Base-by-base conservation (phyloP, 768 basidiomycete genomes). In the Panus rudis region DNA sequence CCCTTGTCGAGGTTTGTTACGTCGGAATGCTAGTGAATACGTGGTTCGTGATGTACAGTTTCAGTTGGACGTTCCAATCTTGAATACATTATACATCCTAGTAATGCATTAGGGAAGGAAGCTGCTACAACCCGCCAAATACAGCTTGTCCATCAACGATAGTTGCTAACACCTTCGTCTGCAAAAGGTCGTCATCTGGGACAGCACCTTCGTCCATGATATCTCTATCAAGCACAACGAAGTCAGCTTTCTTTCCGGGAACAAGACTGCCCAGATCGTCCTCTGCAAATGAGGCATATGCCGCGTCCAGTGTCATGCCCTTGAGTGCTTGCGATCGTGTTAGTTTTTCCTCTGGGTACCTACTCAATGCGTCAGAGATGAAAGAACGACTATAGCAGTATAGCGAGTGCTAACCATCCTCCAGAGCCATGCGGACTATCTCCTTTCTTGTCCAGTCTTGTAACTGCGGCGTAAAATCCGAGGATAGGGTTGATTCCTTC, bases 281-380 rank as follows among this genome's bases (percentile, higher is more conserved):
- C 56, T 92, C 89, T 2, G 78, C 66, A 55, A 93, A 92, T 0
- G 85, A 77, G 0, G 92, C 92, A 52, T 89, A 92, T 1, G 93
- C 92, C 0, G 90, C 80, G 50, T 91, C 89, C 23, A 85, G 65
- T 0, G 92, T 94, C 84, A 93, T 90, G 10, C 93, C 87, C 60
- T 84, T 86, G 22, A 98, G 68, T 0, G 93, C 87, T 60, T 97
- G 82, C 13, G 70, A 67, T 4, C 92, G 76, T 4, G 88, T 84
- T 11, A 97, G 68, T n/a, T 73, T 69, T 59, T 97, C 75, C 0
- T 74, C 62, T 0, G 85, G 68, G 56, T 75, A 92, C 90, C 90
- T 92, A 47, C n/a, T 3, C 21, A 20, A 4, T 13, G 31, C 7
- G 12, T 17, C 28, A 40, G 27, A 8, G 26, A 23, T 12, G 28